A percentile compares a stretch with the other conserved stretches of the same genome.
Evolutionary conservation across 2,329 filamentous ascomycete species (phyloP).

Genomic region (Fusarium sp.): DNA sequence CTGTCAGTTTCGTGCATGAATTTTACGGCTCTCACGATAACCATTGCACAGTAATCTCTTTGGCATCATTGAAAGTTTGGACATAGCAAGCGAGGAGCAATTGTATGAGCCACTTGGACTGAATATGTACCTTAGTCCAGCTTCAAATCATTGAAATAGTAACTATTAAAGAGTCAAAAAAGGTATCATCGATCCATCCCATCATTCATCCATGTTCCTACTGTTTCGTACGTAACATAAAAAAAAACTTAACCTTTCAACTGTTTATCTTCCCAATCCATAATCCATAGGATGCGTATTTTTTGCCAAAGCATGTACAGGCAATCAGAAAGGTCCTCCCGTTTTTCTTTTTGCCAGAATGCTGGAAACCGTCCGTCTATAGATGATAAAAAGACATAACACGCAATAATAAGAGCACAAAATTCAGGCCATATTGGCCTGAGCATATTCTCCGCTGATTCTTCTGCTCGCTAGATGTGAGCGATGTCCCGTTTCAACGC

Average conservation of each 20-base stretch:
- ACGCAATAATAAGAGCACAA: neutral
- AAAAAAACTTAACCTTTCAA: neutral
- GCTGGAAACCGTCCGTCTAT: conserved; percentile 34
- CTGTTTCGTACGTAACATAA: conserved; percentile 15
- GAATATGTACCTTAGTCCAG: neutral
- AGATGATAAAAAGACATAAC: conserved; percentile 1
- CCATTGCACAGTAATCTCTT: neutral
- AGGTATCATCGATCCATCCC: conserved; percentile 30
- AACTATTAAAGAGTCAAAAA: conserved; percentile 14
- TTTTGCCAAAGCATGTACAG: conserved; percentile 1
- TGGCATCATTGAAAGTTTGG: conserved; percentile 1
- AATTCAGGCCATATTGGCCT: neutral
- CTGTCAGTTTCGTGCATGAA: neutral
- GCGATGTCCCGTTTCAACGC: conserved; percentile 29
- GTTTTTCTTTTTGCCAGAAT: conserved; percentile 11
- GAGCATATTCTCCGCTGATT: neutral
- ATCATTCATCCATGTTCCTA: conserved; percentile 31
- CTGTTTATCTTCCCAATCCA: conserved; percentile 2
- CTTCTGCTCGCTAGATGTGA: neutral
- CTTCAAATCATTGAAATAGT: conserved; percentile 12
- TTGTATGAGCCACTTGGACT: neutral
- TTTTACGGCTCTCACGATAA: neutral
- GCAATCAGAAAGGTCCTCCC: neutral
- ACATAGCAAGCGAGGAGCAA: conserved; percentile 23
- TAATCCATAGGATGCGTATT: neutral